phyloP scores from a whole-genome alignment of 176 grass and related monocot genomes.

The Alopecurus myosuroides region DNA sequence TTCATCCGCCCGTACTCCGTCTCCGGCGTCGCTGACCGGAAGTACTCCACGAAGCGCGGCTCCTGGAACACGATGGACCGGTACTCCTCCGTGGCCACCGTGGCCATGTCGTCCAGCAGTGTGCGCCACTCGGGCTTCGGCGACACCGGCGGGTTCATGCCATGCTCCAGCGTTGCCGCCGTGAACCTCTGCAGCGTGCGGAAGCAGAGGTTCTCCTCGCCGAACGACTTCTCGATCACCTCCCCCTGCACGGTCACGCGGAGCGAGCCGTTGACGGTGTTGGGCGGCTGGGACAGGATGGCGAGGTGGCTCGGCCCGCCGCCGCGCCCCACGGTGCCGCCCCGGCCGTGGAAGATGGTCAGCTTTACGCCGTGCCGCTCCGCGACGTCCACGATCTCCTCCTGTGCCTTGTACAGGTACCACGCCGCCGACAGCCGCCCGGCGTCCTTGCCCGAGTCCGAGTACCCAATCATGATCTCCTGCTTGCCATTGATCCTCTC shows the following conservation, averaged over 20 bases:
- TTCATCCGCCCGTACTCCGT: conserved; percentile 81
- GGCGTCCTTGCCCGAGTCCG: conserved; percentile 80
- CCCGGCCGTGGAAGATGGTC: conserved; percentile 72
- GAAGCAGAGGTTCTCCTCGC: conserved; percentile 67
- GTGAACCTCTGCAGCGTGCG: conserved; percentile 62
- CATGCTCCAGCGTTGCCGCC: conserved; percentile 68
- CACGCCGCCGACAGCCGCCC: conserved; percentile 66
- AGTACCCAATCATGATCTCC: conserved; percentile 91
- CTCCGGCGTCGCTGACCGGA: conserved; percentile 63
- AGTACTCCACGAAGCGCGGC: conserved; percentile 71
- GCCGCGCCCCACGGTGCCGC: conserved; percentile 56
- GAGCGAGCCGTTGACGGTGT: conserved; percentile 64
- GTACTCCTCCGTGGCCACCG: conserved; percentile 60
- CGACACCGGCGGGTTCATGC: conserved; percentile 50
- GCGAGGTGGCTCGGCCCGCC: conserved; percentile 78
- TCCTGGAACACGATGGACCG: conserved; percentile 64
- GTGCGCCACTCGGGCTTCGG: conserved; percentile 62
- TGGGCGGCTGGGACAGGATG: conserved; percentile 72
- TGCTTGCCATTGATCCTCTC: conserved; percentile 59
- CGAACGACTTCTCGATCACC: conserved; percentile 73
- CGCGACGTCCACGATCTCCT: conserved; percentile 67
- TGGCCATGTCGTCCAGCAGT: conserved; percentile 64
- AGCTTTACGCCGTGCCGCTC: conserved; percentile 55
- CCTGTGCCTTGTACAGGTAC: conserved; percentile 68
- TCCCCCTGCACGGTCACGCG: conserved; percentile 71